Percentiles rank a stretch among this genome's conserved stretches.
Evolutionary conservation across 345 rosid genomes (phyloP).

Genomic region (Corchorus capsularis): DNA sequence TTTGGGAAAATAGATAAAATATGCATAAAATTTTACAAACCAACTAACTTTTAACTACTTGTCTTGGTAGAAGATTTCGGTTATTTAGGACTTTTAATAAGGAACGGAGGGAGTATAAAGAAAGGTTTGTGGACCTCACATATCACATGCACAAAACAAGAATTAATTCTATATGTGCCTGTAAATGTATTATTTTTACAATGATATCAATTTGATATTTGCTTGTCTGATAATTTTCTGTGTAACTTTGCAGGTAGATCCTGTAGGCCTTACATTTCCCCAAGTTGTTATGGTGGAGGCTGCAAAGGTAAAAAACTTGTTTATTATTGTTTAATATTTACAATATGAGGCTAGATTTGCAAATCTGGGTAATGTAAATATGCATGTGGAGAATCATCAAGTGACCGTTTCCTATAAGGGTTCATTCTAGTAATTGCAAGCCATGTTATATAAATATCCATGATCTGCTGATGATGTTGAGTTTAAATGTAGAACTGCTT

Average conservation of each 20-base stretch:
- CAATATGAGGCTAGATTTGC: not conserved
- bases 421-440: not conserved
- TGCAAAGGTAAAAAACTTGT: constrained; percentile 48
- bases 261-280: constrained; percentile 65
- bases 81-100: no score
- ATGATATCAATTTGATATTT: not conserved
- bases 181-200: no score
- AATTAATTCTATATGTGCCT: not conserved
- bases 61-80: no score
- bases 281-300: constrained; percentile 38
- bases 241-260: constrained; percentile 63
- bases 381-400: not conserved
- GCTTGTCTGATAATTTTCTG: constrained; percentile 16
- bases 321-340: not conserved
- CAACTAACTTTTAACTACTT: no score
- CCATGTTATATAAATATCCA: not conserved
- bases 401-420: not conserved
- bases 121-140: not conserved
- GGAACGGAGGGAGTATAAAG: not conserved
- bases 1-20: no score
- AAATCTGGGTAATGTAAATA: not conserved
- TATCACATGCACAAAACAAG: not conserved
- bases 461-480: not conserved
- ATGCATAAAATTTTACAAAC: no score
- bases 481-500: not conserved